Evolutionary conservation across 768 basidiomycete genomes (phyloP).

Genomic region (Mycena albidolilacea): DNA sequence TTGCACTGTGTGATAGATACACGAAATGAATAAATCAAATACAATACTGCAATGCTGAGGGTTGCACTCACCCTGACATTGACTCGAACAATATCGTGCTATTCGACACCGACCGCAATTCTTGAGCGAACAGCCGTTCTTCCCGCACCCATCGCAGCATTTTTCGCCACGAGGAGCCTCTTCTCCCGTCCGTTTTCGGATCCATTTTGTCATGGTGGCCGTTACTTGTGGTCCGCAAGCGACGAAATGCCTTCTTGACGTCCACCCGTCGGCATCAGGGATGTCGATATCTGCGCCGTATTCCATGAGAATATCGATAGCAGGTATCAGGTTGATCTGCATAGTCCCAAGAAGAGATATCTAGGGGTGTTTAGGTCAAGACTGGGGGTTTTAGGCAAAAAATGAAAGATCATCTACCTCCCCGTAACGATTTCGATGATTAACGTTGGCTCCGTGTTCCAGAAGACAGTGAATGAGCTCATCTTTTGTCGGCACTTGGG

Average conservation of each 20-base stretch:
- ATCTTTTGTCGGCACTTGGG: conserved; percentile 35
- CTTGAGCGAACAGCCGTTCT: conserved; percentile 54
- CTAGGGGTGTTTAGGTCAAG: neutral
- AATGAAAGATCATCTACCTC: conserved; percentile 46
- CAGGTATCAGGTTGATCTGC: conserved; percentile 44
- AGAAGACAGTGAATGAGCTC: conserved; percentile 58
- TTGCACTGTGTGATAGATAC: conserved; percentile 50
- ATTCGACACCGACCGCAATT: conserved; percentile 62
- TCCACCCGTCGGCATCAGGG: conserved; percentile 47
- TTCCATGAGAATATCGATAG: conserved; percentile 65
- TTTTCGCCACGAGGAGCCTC: conserved; percentile 60
- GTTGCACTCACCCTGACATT: conserved; percentile 64
- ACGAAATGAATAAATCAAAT: neutral
- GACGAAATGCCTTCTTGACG: conserved; percentile 29
- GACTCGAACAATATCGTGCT: conserved; percentile 63
- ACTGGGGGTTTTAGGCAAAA: no score
- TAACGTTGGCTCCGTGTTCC: conserved; percentile 63
- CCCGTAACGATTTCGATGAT: conserved; percentile 66
- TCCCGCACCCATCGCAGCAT: conserved; percentile 53
- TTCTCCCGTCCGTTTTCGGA: conserved; percentile 61
- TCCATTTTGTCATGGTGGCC: conserved; percentile 32
- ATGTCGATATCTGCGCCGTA: conserved; percentile 62
- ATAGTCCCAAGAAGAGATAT: conserved; percentile 30
- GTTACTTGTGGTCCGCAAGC: conserved; percentile 36
- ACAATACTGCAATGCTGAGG: no score